Conservation (phyloP, 2,329 filamentous ascomycete genomes). For the Penicillium sp. region DNA sequence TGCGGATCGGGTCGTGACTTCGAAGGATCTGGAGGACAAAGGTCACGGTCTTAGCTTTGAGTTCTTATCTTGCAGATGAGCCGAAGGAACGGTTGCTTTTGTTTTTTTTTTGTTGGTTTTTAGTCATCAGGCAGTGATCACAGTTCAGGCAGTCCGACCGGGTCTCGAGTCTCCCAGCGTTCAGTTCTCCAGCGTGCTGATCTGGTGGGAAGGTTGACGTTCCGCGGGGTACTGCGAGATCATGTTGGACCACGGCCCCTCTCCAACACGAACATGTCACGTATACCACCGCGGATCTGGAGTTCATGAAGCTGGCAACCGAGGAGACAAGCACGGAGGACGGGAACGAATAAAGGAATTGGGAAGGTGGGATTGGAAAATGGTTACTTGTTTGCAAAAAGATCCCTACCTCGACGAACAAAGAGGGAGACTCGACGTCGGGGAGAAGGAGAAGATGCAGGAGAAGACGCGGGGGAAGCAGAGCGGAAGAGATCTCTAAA, state of each 20-base stretch:
- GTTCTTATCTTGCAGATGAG: background rate
- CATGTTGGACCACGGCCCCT: too few relatives aligned
- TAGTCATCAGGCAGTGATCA: too few relatives aligned
- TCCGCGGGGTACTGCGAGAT: background rate
- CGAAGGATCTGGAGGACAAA: conserved; percentile 15
- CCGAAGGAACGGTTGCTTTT: background rate
- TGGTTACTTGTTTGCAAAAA: conserved; percentile 32
- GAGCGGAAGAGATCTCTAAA: conserved; percentile 32
- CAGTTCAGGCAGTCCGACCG: too few relatives aligned
- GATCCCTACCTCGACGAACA: conserved; percentile 31
- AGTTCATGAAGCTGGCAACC: too few relatives aligned
- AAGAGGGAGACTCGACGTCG: conserved; percentile 28
- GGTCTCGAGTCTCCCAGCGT: too few relatives aligned
- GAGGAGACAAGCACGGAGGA: background rate
- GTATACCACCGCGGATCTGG: too few relatives aligned
- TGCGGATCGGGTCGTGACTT: conserved; percentile 12
- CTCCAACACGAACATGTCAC: too few relatives aligned
- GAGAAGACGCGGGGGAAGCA: conserved; percentile 19
- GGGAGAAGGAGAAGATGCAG: conserved; percentile 23
- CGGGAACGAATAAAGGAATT: background rate
- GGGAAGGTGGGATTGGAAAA: conserved; percentile 5
- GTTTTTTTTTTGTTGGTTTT: background rate
- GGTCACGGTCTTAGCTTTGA: conserved; percentile 8
- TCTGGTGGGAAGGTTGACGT: background rate
- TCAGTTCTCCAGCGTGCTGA: too few relatives aligned